Evolutionary conservation across 2,329 filamentous ascomycete species (phyloP), one percentile per base, ranked within the genome.

Genomic region (Penicillium italicum): DNA sequence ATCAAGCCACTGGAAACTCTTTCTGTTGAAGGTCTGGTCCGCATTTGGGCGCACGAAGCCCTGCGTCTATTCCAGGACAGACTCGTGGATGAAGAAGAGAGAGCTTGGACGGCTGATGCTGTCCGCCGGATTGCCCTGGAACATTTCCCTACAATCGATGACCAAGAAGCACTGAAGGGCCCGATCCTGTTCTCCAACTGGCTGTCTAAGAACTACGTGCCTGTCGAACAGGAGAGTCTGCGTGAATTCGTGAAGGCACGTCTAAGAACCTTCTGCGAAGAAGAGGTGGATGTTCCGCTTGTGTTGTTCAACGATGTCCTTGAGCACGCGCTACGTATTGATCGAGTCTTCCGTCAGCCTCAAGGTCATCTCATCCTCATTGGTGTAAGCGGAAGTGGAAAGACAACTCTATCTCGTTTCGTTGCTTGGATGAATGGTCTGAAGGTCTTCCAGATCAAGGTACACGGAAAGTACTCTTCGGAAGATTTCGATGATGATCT

Each of bases 401-500:
- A 99, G 80, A 99, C 94, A 4, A 99, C 94, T 0, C 78, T 99
- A 12, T 97, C 95, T 31, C 88, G 95, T 55, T 99, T 99, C 62
- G 94, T 99, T 58, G 94, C 94, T 44, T 99, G 94, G 94, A 99
- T 99, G 94, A 99, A 99, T 69, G 95, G 95, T 56, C 82, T 99
- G 58, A 96, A 93, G 72, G 92, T 99, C 38, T 99, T 97, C 82
- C 94, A 99, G 77, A 99, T 99, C 82, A 99, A 99, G 80, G 94
- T 99, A 0, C 94, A 99, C 69, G 94, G 94, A 62, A 97, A 93
- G 72, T 99, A 99, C 76, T 97, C 94, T 16, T 90, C 90, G 1
- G 94, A 97, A 71, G 94, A 99, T 76, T 99, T 99, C 70, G 94
- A 99, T 70, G 95, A 99, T 56, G 94, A 99, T 73, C 80, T 99